Base-by-base conservation (phyloP, 176 grass and related monocot species). In the Secale cereale region DNA sequence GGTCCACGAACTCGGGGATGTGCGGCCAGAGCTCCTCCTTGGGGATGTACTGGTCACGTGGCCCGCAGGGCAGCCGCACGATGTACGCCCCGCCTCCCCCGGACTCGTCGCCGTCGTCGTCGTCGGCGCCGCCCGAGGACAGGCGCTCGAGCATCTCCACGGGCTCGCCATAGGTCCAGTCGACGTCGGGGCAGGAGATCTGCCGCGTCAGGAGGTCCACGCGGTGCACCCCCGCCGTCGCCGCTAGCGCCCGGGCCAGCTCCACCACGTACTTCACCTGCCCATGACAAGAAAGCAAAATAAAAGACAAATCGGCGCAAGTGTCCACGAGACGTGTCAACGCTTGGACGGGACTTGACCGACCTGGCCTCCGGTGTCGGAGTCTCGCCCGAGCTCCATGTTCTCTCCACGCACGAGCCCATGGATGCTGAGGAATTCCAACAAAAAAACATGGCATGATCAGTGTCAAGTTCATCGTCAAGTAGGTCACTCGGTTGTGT, bases 251-350 rank as follows among this genome's bases (percentile, higher is more conserved):
- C 0, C 96, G 87, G 0, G 96, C 96, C 70, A 98, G 81, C 84
- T 98, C 93, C 72, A 98, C 97, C 67, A 98, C 97, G 39, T 98
- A 98, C 75, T 95, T 98, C 36, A 98, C 96, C 96, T 98, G 87
- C 11, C 54, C 9, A 41, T 41, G 8, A 3, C 3, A 20, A 10
- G 48, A 52, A 20, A 10, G 16, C 19, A 19, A 19, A 17, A 48
- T 0, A 32, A 12, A 4, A 29, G 4, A 14, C 29, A 2, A 29
- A 32, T 80, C 22, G 50, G n/a, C 25, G 48, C 10, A 31, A 39
- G 45, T 41, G 45, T 41, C 19, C 59, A 33, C 45, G 8, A 12
- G 8, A 27, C 7, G 35, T 74, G 41, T 59, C 82, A 32, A 59
- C 60, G 32, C 25, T 54, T 11, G 14, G 61, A 59, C 62, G 0